Base-by-base conservation (phyloP, 495 filamentous ascomycete genomes). In the Copromyces sp. region DNA sequence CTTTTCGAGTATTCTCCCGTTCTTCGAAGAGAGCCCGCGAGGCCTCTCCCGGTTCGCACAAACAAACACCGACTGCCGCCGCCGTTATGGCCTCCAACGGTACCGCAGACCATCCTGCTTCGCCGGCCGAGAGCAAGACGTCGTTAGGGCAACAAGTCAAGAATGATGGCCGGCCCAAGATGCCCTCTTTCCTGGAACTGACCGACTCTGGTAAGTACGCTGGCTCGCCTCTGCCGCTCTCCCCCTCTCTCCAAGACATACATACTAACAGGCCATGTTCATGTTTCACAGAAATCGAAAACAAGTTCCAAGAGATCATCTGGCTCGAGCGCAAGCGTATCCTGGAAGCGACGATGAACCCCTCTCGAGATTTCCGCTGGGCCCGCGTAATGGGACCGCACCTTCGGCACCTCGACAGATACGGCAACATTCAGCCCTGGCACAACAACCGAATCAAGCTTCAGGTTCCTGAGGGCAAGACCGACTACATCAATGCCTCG, bases 401-500 rank as follows among this genome's bases (percentile, higher is more conserved):
- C 68, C 73, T 79, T 73, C 79, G 83, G 80, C 69, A 80, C 75
- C 75, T 92, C 69, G 94, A 97, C 81, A 88, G 94, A 41, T 97
- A 97, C 81, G 77, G 86, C 69, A 96, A 98, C 78, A 91, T 98
- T 59, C 90, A 93, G 72, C 92, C 94, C 0, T 98, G 90, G 89
- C 88, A 89, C 71, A 89, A 92, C 78, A 94, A 94, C 75, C 93
- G 95, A 2, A 84, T 99, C 70, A 91, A 90, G 77, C 88, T 99
- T 32, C 87, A 87, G 41, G 95, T 98, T 3, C 91, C 93, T 12
- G 88, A 90, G 39, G 93, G 91, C 16, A 83, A 90, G 71, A 89
- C 90, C 75, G 93, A 98, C 80, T 99, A 98, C 81, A 96, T 98
- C 84, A 99, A 99, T 79, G 95, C 95, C 24, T 97, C 93, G 9